A percentile compares a stretch with the other conserved stretches of the same genome.
These are phyloP conservation scores for Glaciozyma antarctica DNA, from an alignment of 768 basidiomycete species.

Conservation along the genomic window DNA sequence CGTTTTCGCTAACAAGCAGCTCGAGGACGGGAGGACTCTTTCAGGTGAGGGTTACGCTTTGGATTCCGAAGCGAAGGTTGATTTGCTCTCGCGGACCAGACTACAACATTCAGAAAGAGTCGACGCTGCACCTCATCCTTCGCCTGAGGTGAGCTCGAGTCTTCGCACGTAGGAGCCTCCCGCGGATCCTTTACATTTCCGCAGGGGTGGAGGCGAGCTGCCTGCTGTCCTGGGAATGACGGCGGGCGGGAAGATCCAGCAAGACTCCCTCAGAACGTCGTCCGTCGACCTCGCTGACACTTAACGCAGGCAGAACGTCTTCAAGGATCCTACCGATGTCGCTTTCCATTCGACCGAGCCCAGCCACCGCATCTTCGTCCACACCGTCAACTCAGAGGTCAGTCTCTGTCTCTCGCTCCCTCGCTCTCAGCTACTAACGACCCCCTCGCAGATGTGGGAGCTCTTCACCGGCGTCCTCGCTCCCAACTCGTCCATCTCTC, in stretches of 20 bases:
- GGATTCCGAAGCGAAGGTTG: not conserved
- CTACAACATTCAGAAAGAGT: conserved; percentile 34
- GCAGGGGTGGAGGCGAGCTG: not conserved
- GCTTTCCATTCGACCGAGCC: not conserved
- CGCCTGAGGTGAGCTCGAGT: conserved; percentile 8
- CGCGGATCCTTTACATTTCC: no score
- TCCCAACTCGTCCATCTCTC: not conserved
- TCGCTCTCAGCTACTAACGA: not conserved
- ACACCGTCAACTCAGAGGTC: not conserved
- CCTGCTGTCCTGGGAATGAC: not conserved
- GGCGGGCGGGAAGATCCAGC: not conserved
- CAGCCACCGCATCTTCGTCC: not conserved
- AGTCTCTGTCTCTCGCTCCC: not conserved
- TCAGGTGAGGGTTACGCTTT: conserved; percentile 42
- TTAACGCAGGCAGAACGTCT: not conserved
- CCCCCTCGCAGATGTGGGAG: not conserved
- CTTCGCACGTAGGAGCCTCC: not conserved
- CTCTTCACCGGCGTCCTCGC: not conserved
- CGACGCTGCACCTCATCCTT: conserved; percentile 39
- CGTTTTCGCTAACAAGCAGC: conserved; percentile 82
- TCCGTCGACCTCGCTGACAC: no score
- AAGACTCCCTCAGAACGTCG: not conserved
- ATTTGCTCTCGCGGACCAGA: conserved; percentile 9
- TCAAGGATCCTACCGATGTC: not conserved
- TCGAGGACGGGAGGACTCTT: conserved; percentile 78